A percentile compares a stretch with the other conserved stretches of the same genome.
phyloP scores from a whole-genome alignment of 805 yeast species.

The Lachancea sp. region DNA sequence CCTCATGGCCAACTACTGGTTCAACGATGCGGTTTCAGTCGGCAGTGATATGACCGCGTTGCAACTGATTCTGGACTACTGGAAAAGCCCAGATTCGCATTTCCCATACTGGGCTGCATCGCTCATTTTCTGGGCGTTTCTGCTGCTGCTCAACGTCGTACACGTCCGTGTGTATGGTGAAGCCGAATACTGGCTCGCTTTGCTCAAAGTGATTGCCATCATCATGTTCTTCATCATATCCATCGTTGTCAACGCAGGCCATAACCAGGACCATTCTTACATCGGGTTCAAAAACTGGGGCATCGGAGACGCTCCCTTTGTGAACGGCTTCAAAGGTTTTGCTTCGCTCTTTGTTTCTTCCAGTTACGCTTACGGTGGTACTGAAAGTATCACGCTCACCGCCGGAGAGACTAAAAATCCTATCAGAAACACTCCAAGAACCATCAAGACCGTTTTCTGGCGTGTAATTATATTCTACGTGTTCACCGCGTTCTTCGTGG shows the following conservation, averaged over 20 bases:
- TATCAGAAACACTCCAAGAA: slow-evolving; percentile 50
- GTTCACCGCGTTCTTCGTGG: slow-evolving; percentile 49
- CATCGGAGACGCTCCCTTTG: slow-evolving; percentile 48
- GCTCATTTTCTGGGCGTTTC: slow-evolving; percentile 41
- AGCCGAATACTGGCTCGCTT: slow-evolving; percentile 51
- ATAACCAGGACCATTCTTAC: slow-evolving; percentile 45
- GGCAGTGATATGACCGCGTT: slow-evolving; percentile 55
- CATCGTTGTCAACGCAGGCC: slow-evolving; percentile 53
- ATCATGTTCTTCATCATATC: slow-evolving; percentile 47
- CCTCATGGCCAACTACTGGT: slow-evolving; percentile 65
- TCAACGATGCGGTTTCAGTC: slow-evolving; percentile 63
- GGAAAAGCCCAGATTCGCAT: slow-evolving; percentile 47
- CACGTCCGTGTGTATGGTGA: slow-evolving; percentile 54
- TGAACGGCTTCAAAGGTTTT: slow-evolving; percentile 47
- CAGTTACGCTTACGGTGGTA: slow-evolving; percentile 47
- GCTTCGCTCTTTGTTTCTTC: slow-evolving; percentile 46
- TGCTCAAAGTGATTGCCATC: slow-evolving; percentile 47
- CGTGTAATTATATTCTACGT: slow-evolving; percentile 55
- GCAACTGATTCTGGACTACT: slow-evolving; percentile 46
- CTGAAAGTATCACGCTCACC: slow-evolving; percentile 42
- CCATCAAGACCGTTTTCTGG: slow-evolving; percentile 51
- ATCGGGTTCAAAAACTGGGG: slow-evolving; percentile 55
- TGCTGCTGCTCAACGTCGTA: slow-evolving; percentile 40
- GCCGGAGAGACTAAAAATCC: slow-evolving; percentile 56
- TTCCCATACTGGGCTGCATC: slow-evolving; percentile 53